These are phyloP conservation scores for Rhodotorula babjevae DNA, from an alignment of 768 basidiomycete genomes.

Conservation along the genomic window DNA sequence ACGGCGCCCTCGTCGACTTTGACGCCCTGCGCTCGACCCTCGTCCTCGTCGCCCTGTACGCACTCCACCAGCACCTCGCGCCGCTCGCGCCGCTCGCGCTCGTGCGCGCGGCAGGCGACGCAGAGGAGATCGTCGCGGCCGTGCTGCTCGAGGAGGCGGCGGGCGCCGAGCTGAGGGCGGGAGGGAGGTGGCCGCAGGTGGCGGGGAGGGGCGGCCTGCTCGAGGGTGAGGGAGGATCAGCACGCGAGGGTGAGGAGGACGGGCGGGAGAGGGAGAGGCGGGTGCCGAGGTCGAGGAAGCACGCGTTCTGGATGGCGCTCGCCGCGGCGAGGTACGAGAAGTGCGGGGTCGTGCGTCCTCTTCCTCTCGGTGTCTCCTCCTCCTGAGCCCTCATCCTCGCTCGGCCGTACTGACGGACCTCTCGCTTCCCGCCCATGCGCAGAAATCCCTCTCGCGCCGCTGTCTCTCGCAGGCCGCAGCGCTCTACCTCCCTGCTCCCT, in stretches of 20 bases:
- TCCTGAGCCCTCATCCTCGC: too few species aligned
- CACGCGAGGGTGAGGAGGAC: too few species aligned
- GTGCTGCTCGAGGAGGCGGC: slow-evolving; percentile 53
- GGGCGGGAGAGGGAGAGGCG: too few species aligned
- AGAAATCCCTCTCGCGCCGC: slow-evolving; percentile 49
- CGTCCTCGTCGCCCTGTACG: slow-evolving; percentile 48
- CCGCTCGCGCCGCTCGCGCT: slow-evolving; percentile 43
- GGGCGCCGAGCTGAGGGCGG: slow-evolving; percentile 34
- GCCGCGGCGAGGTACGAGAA: slow-evolving; percentile 50
- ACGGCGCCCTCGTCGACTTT: slow-evolving; percentile 32
- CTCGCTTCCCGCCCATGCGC: too few species aligned
- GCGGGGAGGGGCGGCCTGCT: too few species aligned
- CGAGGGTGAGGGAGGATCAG: too few species aligned
- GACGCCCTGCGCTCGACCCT: slow-evolving; percentile 47
- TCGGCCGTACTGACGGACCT: too few species aligned
- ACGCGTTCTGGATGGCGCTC: slow-evolving; percentile 48
- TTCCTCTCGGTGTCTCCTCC: neutral
- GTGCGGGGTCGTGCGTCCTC: slow-evolving; percentile 47
- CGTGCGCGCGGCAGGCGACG: slow-evolving; percentile 46
- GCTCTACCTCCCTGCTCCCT: slow-evolving; percentile 38
- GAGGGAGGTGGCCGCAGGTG: too few species aligned
- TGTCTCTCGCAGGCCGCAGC: slow-evolving; percentile 48
- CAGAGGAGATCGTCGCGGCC: slow-evolving; percentile 49
- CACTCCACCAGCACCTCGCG: slow-evolving; percentile 1
- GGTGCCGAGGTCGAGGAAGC: slow-evolving; percentile 36